Base-by-base conservation (phyloP, 352 stramenopile species). In the Phytophthora tentaculata region DNA sequence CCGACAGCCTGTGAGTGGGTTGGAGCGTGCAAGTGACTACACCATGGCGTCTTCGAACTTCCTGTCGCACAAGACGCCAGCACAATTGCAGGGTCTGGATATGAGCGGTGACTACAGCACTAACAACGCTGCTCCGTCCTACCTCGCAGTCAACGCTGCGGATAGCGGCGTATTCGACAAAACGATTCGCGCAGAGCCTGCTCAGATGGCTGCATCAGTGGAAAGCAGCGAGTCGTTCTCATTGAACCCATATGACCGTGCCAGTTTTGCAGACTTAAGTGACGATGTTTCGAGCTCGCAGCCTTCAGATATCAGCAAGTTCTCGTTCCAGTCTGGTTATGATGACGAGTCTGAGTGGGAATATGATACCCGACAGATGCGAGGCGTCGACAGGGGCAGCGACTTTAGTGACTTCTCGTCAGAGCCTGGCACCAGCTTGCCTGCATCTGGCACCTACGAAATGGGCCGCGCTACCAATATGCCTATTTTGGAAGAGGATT, bases 241-340 rank as follows among this genome's bases (percentile, higher is more conserved):
- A 22, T 61, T 94, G 19, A 86, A 94, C 45, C 85, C 85, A 37
- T 94, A 85, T 67, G 70, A 77, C 8, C 83, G 83, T 41, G 77
- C 73, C 44, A 94, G 85, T 67, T 94, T 94, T 77, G 79, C 84
- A 62, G 77, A 80, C 29, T 78, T 92, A 60, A 71, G 55, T 48
- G 81, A 89, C 7, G 79, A 89, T 56, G 64, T 81, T 48, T 65
- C 69, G 61, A 79, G 73, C 37, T 78, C 83, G 10, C 71, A 73
- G 2, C 82, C 77, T 60, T 91, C 84, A 7, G 84, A 91, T 29
- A 73, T 66, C 23, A 83, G 57, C 72, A 92, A 92, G 64, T 89
- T 89, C 49, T 92, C 84, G 56, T 91, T 92, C 75, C 79, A 89
- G 62, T 90, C 84, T 12, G 82, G 75, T 24, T 92, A 88, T 65